Evolutionary conservation across 2,329 filamentous ascomycete species (phyloP), one percentile per base, ranked within the genome.

Genomic region (Pseudogymnoascus sp.): DNA sequence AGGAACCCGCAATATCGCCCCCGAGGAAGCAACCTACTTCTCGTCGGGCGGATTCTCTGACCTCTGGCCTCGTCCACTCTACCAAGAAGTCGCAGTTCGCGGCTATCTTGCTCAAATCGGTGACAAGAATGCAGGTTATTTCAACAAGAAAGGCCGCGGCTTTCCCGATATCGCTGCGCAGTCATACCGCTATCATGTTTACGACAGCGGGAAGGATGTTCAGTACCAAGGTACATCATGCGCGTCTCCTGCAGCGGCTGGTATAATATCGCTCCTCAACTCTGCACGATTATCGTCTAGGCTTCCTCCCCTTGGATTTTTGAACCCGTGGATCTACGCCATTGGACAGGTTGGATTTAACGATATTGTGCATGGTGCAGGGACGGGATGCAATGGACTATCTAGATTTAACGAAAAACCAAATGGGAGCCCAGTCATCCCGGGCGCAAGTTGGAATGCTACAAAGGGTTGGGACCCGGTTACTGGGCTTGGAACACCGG

Each of bases 261-360:
- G 78, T 4, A 76, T 87, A 59, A 75, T 88, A 43, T 76, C 81
- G 1, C 76, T 87, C 3, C 72, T 88, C 61, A 87, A 88, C 66
- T 83, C 86, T 67, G 82, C 63, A 12, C 63, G 65, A 21, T 52
- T 68, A 14, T 65, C 64, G 0, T 39, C 62, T 16, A 64, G 63
- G 19, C 59, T 62, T 12, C 69, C 77, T 0, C 71, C 77, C 0
- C 72, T 86, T 45, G 83, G 83, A 0, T 86, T 82, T 74, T 64
- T 86, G 62, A 86, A 86, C 68, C 83, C 83, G 0, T 85, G 81
- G 80, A 67, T 86, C 16, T 86, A 86, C 69, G 73, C 72, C 19
- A 71, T 72, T 60, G 79, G 77, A 8, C 77, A 75, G 62, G 72
- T 74, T 67, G 79, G 74, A 0, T 73, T 84, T 21, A 81, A 73